Evolutionary conservation across 2,329 filamentous ascomycete genomes (phyloP).

Genomic region (Fusarium sp.): DNA sequence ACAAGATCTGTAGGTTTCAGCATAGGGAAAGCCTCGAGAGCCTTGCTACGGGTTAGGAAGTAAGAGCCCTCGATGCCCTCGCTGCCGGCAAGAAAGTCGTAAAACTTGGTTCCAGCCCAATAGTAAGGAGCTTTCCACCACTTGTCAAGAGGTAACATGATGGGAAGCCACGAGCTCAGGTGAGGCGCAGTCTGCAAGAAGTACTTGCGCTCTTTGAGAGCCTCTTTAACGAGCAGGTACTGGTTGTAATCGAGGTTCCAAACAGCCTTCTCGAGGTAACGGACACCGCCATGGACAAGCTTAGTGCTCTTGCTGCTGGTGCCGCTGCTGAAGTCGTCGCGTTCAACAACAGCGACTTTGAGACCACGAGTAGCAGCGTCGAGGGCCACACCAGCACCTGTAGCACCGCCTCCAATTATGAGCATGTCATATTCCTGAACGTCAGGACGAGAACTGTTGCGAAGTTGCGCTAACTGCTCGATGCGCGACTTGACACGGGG

Average conservation of each 20-base stretch:
- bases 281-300: slow-evolving; percentile 78
- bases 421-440: slow-evolving; percentile 71
- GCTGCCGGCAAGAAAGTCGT: slow-evolving; percentile 84
- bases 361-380: slow-evolving; percentile 76
- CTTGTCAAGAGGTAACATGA: slow-evolving; percentile 78
- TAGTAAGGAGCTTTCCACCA: slow-evolving; percentile 84
- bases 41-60: slow-evolving; percentile 86
- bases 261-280: slow-evolving; percentile 79
- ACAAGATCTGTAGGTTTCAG: slow-evolving; percentile 80
- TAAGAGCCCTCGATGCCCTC: slow-evolving; percentile 91
- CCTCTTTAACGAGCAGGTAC: slow-evolving; percentile 75
- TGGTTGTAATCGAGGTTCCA: slow-evolving; percentile 80
- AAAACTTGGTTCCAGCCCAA: slow-evolving; percentile 81
- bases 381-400: slow-evolving; percentile 74
- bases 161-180: slow-evolving; percentile 76
- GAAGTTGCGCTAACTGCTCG: slow-evolving; percentile 71
- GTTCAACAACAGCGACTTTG: slow-evolving; percentile 75
- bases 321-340: slow-evolving; percentile 77
- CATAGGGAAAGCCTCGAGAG: slow-evolving; percentile 89
- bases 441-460: slow-evolving; percentile 48
- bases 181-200: slow-evolving; percentile 79
- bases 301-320: slow-evolving; percentile 81
- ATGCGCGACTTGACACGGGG: slow-evolving; percentile 68
- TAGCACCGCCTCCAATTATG: slow-evolving; percentile 76
- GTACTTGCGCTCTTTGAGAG: slow-evolving; percentile 77